A percentile compares a stretch with the other conserved stretches of the same genome.
Conservation (phyloP, 2,329 filamentous ascomycete species). For the Leptographium radiaticola region DNA sequence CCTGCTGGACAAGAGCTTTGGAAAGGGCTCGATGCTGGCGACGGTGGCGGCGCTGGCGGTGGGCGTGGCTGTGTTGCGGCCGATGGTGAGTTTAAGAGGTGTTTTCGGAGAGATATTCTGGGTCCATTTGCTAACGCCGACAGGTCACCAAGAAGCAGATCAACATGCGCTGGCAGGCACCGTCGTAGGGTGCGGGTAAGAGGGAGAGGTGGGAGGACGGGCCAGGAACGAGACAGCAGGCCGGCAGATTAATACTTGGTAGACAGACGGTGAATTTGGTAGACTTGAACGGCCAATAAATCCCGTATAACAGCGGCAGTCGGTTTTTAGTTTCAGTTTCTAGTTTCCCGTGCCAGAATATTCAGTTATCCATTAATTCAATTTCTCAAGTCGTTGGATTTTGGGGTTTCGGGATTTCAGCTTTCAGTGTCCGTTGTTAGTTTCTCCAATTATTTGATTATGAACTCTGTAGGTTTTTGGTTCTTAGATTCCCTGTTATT, state of each 20-base stretch:
- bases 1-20: slow-evolving; percentile 84
- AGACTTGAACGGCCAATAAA: no score
- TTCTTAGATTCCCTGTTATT: no score
- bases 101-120: background rate
- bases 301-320: no score
- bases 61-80: slow-evolving; percentile 66
- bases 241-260: background rate
- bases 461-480: no score
- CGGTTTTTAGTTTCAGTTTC: no score
- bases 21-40: slow-evolving; percentile 69
- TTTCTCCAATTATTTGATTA: no score
- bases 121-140: slow-evolving; percentile 17
- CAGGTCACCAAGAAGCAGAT: slow-evolving; percentile 55
- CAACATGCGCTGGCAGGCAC: slow-evolving; percentile 45
- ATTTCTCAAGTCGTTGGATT: no score
- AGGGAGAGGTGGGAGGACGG: background rate
- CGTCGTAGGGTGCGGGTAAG: slow-evolving; percentile 10
- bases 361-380: no score
- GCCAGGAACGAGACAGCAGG: background rate
- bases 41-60: slow-evolving; percentile 71
- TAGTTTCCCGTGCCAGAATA: no score
- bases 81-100: slow-evolving; percentile 54
- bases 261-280: no score
- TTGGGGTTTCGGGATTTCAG: no score
- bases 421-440: no score